phyloP scores from a whole-genome alignment of 164 flowering plant species.

The Magnolia sinica region DNA sequence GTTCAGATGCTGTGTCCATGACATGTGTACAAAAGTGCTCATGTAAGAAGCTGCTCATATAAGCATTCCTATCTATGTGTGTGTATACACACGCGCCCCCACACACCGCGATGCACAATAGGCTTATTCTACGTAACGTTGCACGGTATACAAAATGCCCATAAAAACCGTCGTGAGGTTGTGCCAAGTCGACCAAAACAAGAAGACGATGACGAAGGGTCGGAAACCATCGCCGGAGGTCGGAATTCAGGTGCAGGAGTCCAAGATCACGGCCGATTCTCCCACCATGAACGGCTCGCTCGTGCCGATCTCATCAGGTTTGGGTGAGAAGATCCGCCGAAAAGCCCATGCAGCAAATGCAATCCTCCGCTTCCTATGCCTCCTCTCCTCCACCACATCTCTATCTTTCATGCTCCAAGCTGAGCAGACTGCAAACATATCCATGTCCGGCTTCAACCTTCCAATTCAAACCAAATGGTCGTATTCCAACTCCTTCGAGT shows the following conservation, averaged over 20 bases:
- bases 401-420: constrained; percentile 59
- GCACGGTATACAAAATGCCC: too few relatives aligned
- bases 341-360: constrained; percentile 34
- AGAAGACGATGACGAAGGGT: constrained; percentile 9
- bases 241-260: constrained; percentile 35
- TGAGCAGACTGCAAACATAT: constrained; percentile 34
- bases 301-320: constrained; percentile 3
- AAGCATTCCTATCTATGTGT: too few relatives aligned
- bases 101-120: too few relatives aligned
- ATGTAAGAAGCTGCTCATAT: too few relatives aligned
- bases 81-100: too few relatives aligned
- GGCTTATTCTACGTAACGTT: too few relatives aligned
- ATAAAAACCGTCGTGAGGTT: too few relatives aligned
- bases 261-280: constrained; percentile 29
- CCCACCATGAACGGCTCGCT: constrained; percentile 37
- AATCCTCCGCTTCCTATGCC: constrained; percentile 41
- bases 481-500: constrained; percentile 65
- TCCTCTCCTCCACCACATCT: constrained; percentile 40
- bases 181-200: too few relatives aligned
- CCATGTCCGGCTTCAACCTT: constrained; percentile 59
- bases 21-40: too few relatives aligned
- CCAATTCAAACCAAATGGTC: constrained; percentile 81
- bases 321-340: constrained; percentile 15
- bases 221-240: constrained; percentile 24
- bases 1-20: too few relatives aligned